A percentile compares a stretch with the other conserved stretches of the same genome.
Evolutionary conservation across 139 green algal genomes (phyloP).

Genomic region (Picochlorum sp.): DNA sequence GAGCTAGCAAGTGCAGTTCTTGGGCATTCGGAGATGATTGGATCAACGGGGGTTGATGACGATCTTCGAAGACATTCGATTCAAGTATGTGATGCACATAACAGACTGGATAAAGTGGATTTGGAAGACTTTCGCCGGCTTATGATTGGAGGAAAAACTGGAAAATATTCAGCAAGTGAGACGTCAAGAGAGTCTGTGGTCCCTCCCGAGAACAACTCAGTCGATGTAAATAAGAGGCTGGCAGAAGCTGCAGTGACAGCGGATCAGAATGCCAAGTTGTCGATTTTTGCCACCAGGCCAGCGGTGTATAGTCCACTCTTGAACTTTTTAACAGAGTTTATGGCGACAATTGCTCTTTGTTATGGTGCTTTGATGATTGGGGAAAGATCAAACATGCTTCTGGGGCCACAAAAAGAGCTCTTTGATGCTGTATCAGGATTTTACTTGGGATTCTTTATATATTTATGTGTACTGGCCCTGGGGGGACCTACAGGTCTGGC

Average conservation of each 20-base stretch:
- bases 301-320: slow-evolving; percentile 44
- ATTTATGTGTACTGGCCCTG: slow-evolving; percentile 17
- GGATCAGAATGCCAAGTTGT: slow-evolving; percentile 56
- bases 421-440: slow-evolving; percentile 5
- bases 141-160: not conserved
- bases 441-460: slow-evolving; percentile 21
- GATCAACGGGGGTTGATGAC: not conserved
- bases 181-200: not conserved
- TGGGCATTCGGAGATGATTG: not conserved
- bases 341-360: slow-evolving; percentile 15
- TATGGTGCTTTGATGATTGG: slow-evolving; percentile 16
- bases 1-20: slow-evolving; percentile 14
- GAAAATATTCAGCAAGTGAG: not conserved
- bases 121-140: slow-evolving; percentile 8
- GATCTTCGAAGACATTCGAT: not conserved
- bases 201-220: not conserved
- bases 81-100: slow-evolving; percentile 23
- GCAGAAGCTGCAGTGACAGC: slow-evolving; percentile 37
- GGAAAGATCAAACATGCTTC: not conserved
- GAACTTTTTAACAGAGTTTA: slow-evolving; percentile 21
- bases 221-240: not conserved
- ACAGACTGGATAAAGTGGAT: slow-evolving; percentile 17
- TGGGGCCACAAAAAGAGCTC: not conserved
- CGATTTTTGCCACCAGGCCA: slow-evolving; percentile 50
- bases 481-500: slow-evolving; percentile 26